Base-by-base conservation (phyloP, 495 filamentous ascomycete species). In the Stereocaulon alpinum region DNA sequence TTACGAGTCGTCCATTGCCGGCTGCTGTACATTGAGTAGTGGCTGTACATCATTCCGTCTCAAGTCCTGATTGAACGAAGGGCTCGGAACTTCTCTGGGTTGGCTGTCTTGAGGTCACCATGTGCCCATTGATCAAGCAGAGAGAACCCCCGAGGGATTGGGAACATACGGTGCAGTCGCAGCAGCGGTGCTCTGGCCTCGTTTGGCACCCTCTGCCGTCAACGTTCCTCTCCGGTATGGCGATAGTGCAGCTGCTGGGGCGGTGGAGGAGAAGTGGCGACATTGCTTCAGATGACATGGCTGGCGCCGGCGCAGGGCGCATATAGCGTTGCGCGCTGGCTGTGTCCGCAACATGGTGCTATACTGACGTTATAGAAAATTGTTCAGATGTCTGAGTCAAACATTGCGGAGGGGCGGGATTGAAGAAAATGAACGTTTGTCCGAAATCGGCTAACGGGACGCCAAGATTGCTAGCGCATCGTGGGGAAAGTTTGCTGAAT, bases 1-100 rank as follows among this genome's bases (percentile, higher is more conserved):
- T 61, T 75, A 81, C 78, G 79, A 82, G 66, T 81, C 89, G 71
- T 94, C 89, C 77, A 92, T 83, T 57, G 86, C 82, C 48, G 79
- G 77, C 59, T 76, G 72, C 65, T 77, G 75, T 48, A 74, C 72
- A 66, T 80, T 79, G 57, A 83, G 79, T 57, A 91, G 76, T 59
- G 87, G 85, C 65, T 89, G 86, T 59, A 90, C 79, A 75, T 86
- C 73, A 74, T 81, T 78, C 59, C 70, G 75, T 57, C 73, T 73
- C 60, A 69, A 74, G 64, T 83, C 80, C 67, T 78, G 79, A 66
- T 89, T 88, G 76, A 89, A 89, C 0, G 84, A 73, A 55, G 86
- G 83, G 63, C 84, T 86, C n/a, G 87, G 84, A 18, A 74, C 76
- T 48, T 82, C 79, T 64, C 82, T 74, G 40, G 72, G 62, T 37